Conservation (phyloP, 2,329 filamentous ascomycete species). For the Curvularia lunata region DNA sequence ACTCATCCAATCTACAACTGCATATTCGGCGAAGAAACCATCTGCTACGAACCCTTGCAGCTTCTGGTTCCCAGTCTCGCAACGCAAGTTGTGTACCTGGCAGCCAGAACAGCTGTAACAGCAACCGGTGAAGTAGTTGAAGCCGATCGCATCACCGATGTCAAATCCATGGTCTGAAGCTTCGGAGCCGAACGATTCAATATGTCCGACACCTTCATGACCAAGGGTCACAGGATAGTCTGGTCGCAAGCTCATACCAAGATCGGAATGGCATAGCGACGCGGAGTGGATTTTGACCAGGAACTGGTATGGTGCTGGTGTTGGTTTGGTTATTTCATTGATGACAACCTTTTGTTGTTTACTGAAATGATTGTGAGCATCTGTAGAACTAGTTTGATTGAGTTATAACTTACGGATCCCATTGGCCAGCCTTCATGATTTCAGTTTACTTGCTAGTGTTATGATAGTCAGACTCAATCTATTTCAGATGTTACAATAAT, state of each 20-base stretch:
- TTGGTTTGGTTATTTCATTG: conserved; percentile 37
- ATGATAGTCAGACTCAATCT: neutral
- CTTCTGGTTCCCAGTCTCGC: conserved; percentile 49
- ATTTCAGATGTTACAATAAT: neutral
- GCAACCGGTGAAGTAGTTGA: conserved; percentile 55
- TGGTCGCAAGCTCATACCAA: conserved; percentile 35
- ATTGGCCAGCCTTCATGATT: conserved; percentile 17
- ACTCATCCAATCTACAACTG: conserved; percentile 55
- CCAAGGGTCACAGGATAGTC: conserved; percentile 48
- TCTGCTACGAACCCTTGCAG: conserved; percentile 53
- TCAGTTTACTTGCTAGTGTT: neutral
- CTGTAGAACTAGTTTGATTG: rapidly evolving
- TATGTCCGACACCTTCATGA: conserved; percentile 57
- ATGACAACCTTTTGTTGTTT: conserved; percentile 40
- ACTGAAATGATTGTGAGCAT: conserved; percentile 6
- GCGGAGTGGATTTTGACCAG: conserved; percentile 41
- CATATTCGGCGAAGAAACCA: conserved; percentile 59
- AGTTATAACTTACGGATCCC: conserved; percentile 9
- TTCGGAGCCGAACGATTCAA: conserved; percentile 46
- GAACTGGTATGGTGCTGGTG: conserved; percentile 33
- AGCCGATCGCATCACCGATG: conserved; percentile 55
- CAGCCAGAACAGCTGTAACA: conserved; percentile 59
- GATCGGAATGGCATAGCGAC: conserved; percentile 42
- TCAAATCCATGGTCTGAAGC: conserved; percentile 51
- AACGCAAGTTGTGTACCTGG: conserved; percentile 53